These are phyloP conservation scores for Pythium insidiosum DNA, from an alignment of 352 stramenopile genomes.

Conservation along the genomic window DNA sequence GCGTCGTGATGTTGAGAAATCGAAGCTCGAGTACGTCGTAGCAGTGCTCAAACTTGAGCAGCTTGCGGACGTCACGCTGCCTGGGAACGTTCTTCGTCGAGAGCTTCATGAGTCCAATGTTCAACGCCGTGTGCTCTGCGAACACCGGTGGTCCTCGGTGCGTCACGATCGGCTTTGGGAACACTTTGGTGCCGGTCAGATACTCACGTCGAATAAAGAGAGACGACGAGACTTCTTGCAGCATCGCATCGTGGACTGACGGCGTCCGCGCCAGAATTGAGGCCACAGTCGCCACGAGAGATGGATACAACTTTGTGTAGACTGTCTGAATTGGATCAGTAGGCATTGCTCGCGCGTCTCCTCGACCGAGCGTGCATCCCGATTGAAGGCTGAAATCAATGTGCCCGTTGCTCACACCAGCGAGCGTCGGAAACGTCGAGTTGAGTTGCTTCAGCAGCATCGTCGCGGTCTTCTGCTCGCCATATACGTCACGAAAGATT, in stretches of 20 bases:
- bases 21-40: neutral
- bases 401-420: neutral
- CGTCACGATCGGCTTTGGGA: neutral
- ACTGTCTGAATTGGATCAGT: neutral
- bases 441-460: neutral
- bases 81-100: conserved; percentile 1
- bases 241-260: neutral
- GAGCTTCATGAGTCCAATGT: conserved; percentile 1
- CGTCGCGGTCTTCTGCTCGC: neutral
- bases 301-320: neutral
- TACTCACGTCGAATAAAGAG: neutral
- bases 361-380: neutral
- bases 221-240: neutral
- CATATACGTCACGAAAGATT: conserved; percentile 1
- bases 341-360: neutral
- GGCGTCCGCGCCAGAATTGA: neutral
- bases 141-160: neutral
- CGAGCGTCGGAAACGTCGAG: neutral
- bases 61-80: neutral
- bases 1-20: neutral
- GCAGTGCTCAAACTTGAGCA: neutral
- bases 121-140: neutral
- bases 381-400: neutral
- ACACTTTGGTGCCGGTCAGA: neutral
- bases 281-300: neutral